Evolutionary conservation across 495 filamentous ascomycete species (phyloP), one percentile per base, ranked within the genome.

Genomic region (Penicillium desertorum): DNA sequence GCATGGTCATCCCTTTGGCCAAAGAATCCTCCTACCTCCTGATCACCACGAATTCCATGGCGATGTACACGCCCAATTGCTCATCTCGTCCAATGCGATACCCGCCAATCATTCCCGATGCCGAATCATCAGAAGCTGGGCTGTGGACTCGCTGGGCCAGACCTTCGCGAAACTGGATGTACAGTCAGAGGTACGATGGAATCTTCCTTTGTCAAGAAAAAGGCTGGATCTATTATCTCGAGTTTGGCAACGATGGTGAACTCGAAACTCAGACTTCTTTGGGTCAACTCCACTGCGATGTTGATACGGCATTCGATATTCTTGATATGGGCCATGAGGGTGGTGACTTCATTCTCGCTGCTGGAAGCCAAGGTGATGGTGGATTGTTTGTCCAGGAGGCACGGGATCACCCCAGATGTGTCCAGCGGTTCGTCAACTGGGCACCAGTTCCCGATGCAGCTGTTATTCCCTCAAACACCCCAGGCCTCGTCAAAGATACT

Each of bases 161-260:
- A 52, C 88, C 89, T 20, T 74, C 84, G 39, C 81, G 88, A 25
- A 78, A 81, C 25, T 73, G 75, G 60, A 63, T 77, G 16, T 87
- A 88, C 58, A 79, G 79, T 45, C 76, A 80, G 56, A 76, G 63
- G 22, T 80, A 80, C 23, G 90, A 94, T 58, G 83, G 86, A 56
- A 83, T 96, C 52, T 92, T 88, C 58, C 74, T 96, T 23, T 90
- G 85, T 19, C 83, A 90, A 49, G 89, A 94, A 65, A 90, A 96
- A 64, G 91, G 91, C 14, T 74, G 86, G 56, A 80, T 93, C 11
- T 81, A 82, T 52, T 86, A 82, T 57, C 66, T 92, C 1, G 85
- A 90, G 61, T 81, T 87, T 32, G 81, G 84, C 34, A 74, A 68
- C 30, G 69, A 74, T 27, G 72, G 73, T 17, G 64, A 68, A 27